Conservation (phyloP, 164 flowering plant species). For the Tetracentron sinense region DNA sequence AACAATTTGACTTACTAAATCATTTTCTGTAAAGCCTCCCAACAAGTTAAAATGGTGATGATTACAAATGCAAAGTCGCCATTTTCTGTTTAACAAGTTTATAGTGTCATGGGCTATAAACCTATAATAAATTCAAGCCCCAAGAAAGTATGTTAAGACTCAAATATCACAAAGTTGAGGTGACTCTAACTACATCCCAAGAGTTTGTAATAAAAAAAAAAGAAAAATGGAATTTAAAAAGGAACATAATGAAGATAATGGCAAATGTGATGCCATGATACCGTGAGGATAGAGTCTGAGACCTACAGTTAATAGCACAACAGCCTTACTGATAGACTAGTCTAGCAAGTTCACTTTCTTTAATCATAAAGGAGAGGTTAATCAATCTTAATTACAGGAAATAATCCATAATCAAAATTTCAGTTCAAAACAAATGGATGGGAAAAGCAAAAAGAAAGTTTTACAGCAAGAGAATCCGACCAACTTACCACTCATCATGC, state of each 20-base stretch:
- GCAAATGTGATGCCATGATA: not conserved
- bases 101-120: not conserved
- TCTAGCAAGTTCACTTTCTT: not conserved
- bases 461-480: constrained; percentile 4
- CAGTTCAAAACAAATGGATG: constrained; percentile 1
- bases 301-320: not conserved
- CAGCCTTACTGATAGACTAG: constrained; percentile 1
- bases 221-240: no score
- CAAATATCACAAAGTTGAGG: not conserved
- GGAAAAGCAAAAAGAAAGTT: not conserved
- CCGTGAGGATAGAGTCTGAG: not conserved
- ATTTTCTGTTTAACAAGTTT: not conserved
- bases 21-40: no score
- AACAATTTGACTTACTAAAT: no score
- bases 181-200: not conserved
- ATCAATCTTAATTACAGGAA: not conserved
- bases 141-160: no score
- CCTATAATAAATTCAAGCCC: not conserved
- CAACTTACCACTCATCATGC: constrained; percentile 78
- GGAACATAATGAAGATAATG: not conserved
- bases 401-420: not conserved
- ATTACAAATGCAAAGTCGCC: no score
- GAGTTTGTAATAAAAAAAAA: not conserved
- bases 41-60: no score
- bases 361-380: no score